A percentile compares a stretch with the other conserved stretches of the same genome.
Evolutionary conservation across 805 yeast genomes (phyloP).

Genomic region (Candida ovalis): DNA sequence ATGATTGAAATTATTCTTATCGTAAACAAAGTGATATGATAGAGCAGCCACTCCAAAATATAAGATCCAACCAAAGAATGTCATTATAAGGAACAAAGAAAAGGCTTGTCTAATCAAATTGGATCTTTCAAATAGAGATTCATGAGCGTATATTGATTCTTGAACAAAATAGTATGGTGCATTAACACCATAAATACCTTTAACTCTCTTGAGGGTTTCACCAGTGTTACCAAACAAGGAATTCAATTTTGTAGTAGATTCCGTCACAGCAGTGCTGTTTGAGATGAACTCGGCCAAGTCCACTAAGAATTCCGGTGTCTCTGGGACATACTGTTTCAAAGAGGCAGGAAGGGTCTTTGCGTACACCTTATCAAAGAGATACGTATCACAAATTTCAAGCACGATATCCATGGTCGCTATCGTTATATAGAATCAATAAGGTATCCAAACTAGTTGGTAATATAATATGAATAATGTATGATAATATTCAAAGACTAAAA

Average conservation of each 20-base stretch:
- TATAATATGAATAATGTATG: no score
- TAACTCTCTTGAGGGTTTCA: constrained; percentile 45
- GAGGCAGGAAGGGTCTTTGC: constrained; percentile 64
- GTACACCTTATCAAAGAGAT: constrained; percentile 67
- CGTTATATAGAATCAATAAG: constrained; percentile 2
- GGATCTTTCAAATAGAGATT: constrained; percentile 70
- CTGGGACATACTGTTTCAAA: constrained; percentile 34
- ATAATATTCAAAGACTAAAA: no score
- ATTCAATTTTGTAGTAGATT: constrained; percentile 23
- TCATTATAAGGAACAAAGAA: constrained; percentile 63
- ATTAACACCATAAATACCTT: constrained; percentile 36
- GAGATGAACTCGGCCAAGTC: constrained; percentile 19
- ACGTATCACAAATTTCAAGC: constrained; percentile 74
- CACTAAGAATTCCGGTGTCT: constrained; percentile 23
- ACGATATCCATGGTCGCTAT: constrained; percentile 94
- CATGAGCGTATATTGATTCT: constrained; percentile 51
- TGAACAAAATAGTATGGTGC: constrained; percentile 53
- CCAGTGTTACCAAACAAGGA: constrained; percentile 23
- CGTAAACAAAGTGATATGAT: constrained; percentile 79
- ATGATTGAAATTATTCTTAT: constrained; percentile 87
- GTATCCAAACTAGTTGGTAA: not conserved
- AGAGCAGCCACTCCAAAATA: constrained; percentile 72
- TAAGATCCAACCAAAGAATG: constrained; percentile 82
- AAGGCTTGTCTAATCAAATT: constrained; percentile 68
- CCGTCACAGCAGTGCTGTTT: constrained; percentile 25